Percentiles rank a stretch among this genome's conserved stretches.
Conservation (phyloP, 495 filamentous ascomycete genomes). For the Aspergillus sparsus region DNA sequence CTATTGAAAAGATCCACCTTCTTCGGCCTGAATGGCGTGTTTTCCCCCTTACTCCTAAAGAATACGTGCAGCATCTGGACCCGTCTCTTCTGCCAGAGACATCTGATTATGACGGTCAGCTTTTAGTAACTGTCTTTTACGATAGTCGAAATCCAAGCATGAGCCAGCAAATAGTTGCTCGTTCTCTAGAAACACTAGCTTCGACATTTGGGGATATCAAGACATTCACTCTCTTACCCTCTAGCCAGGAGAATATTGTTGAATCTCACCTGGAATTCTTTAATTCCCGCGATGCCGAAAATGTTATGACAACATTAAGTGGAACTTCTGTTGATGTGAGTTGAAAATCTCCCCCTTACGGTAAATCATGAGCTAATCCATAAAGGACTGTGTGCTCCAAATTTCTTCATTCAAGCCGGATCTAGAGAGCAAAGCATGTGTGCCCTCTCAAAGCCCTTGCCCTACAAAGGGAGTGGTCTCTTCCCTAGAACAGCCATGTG, state of each 20-base stretch:
- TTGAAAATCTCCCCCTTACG: not conserved
- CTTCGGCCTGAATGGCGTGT: slow-evolving; percentile 51
- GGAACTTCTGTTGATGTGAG: slow-evolving; percentile 52
- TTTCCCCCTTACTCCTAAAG: slow-evolving; percentile 47
- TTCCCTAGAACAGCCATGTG: slow-evolving; percentile 17
- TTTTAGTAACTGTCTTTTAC: slow-evolving; percentile 33
- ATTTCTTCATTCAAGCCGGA: slow-evolving; percentile 30
- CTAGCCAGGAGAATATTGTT: slow-evolving; percentile 33
- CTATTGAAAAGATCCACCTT: slow-evolving; percentile 45
- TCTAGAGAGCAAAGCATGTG: slow-evolving; percentile 21
- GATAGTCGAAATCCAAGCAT: slow-evolving; percentile 26
- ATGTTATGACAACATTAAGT: slow-evolving; percentile 44
- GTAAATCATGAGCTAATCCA: not conserved
- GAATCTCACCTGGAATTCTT: slow-evolving; percentile 56
- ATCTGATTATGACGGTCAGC: slow-evolving; percentile 39
- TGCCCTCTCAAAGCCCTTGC: slow-evolving; percentile 17
- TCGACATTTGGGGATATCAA: slow-evolving; percentile 55
- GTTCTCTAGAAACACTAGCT: slow-evolving; percentile 47
- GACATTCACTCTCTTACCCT: slow-evolving; percentile 45
- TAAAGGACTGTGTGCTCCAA: slow-evolving; percentile 34
- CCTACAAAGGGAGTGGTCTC: slow-evolving; percentile 19
- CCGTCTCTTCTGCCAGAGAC: slow-evolving; percentile 33
- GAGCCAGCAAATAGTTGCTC: slow-evolving; percentile 25
- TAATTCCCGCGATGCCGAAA: slow-evolving; percentile 44
- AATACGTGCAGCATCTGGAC: slow-evolving; percentile 34